Percentiles rank a stretch among this genome's conserved stretches.
phyloP scores from a whole-genome alignment of 2,329 filamentous ascomycete genomes.

The Arthrinium puccinioides region DNA sequence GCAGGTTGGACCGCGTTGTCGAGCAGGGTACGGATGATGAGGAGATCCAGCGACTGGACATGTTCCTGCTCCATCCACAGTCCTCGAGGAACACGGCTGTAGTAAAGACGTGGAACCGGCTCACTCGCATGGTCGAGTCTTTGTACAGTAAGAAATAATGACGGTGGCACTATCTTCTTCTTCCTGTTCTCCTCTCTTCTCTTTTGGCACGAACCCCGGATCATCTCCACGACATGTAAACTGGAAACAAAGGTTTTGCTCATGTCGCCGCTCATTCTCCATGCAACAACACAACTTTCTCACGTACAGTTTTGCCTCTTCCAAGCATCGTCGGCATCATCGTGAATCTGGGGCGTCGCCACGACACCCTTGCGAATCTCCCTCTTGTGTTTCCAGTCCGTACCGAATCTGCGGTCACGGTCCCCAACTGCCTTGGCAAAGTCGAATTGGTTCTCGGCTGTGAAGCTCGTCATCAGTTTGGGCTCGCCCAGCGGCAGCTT shows the following conservation, averaged over 20 bases:
- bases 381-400: conserved; percentile 36
- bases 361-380: conserved; percentile 34
- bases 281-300: neutral
- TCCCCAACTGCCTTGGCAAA: conserved; percentile 35
- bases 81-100: no score
- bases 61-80: conserved; percentile 17
- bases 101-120: no score
- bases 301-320: conserved; percentile 5
- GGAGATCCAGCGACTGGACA: conserved; percentile 45
- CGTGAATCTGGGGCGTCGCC: conserved; percentile 31
- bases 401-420: conserved; percentile 38
- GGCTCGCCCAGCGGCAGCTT: conserved; percentile 43
- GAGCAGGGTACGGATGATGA: conserved; percentile 38
- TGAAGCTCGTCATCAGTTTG: conserved; percentile 48
- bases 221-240: no score
- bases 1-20: conserved; percentile 50
- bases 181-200: no score
- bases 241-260: no score
- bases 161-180: no score
- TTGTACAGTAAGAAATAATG: no score
- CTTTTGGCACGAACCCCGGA: no score
- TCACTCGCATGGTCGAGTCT: no score
- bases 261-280: no score
- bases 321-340: conserved; percentile 19
- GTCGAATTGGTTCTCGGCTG: conserved; percentile 39